phyloP scores from a whole-genome alignment of 148 eudicot genomes.

The Chenopodium quinoa region DNA sequence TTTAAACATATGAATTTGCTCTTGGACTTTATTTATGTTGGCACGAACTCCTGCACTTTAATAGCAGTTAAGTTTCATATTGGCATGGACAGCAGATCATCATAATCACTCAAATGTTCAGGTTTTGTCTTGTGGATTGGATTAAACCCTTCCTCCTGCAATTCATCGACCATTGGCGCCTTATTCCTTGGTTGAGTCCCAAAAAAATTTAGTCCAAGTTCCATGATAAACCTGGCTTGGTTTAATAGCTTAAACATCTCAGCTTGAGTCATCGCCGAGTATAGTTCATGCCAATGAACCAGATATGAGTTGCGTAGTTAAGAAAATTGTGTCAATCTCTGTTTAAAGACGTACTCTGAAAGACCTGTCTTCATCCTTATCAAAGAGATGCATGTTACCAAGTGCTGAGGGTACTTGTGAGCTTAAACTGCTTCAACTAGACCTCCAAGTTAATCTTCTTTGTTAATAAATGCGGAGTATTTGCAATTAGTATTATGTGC shows the following conservation, averaged over 20 bases:
- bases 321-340: no score
- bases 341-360: slow-evolving; percentile 58
- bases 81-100: slow-evolving; percentile 74
- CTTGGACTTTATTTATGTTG: slow-evolving; percentile 51
- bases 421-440: slow-evolving; percentile 79
- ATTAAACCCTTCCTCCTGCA: slow-evolving; percentile 71
- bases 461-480: no score
- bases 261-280: slow-evolving; percentile 46
- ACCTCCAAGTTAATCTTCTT: no score
- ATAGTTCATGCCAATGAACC: slow-evolving; percentile 40
- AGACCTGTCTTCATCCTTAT: slow-evolving; percentile 62
- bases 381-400: slow-evolving; percentile 94
- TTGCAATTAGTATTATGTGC: no score
- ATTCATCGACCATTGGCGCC: slow-evolving; percentile 65
- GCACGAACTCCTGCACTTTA: slow-evolving; percentile 51
- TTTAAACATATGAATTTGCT: slow-evolving; percentile 55
- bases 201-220: slow-evolving; percentile 75
- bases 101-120: slow-evolving; percentile 60
- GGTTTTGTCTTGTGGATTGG: slow-evolving; percentile 60
- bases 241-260: slow-evolving; percentile 65
- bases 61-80: slow-evolving; percentile 58
- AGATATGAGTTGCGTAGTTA: no score
- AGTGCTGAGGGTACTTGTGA: slow-evolving; percentile 67
- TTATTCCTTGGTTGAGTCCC: slow-evolving; percentile 71
- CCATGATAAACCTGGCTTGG: slow-evolving; percentile 75